Evolutionary conservation across 2,329 filamentous ascomycete genomes (phyloP), one percentile per base, ranked within the genome.

Genomic region (Fusarium brachygibbosum): DNA sequence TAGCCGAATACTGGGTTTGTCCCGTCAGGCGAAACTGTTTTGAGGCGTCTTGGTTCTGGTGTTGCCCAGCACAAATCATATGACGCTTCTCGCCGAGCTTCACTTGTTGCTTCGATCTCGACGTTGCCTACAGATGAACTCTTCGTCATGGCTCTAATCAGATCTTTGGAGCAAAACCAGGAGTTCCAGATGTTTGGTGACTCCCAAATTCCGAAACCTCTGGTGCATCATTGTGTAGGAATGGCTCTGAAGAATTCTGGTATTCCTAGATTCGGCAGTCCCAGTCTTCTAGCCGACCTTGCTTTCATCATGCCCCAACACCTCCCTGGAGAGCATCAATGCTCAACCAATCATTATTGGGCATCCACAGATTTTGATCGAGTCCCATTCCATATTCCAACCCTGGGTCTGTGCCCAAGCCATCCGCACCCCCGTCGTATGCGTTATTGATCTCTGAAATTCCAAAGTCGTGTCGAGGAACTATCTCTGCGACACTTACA

Each of bases 381-480:
- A 81, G 77, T 3, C 82, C 82, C 68, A 84, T 83, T 2, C 80
- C 76, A 41, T 79, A 77, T 31, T 80, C 79, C 4, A 81, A 78
- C 19, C 82, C 82, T 29, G 81, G 79, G 21, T 83, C 83, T 23
- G 84, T 77, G 28, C 83, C 83, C 2, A 85, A 76, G 0, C 81
- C 81, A 46, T 84, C 83, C 55, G 84, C 78, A 0, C 83, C 82
- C 3, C 83, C 83, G 55, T 85, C 83, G 46, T 85, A 85, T 0
- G 83, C 83, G 38, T 84, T 85, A 49, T 84, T 85, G n/a, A 84
- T 78, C 60, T 84, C 82, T 5, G 82, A 73, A 2, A 79, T 77
- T 21, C 79, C 77, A 29, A 79, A 77, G 11, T 80, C 58, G 34
- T 69, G 60, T 17, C 66, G 63, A 10, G 66, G 35, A 11, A 72